Percentiles rank a stretch among this genome's conserved stretches.
Conservation (phyloP, 306 rosid genomes). For the Biancaea sappan region DNA sequence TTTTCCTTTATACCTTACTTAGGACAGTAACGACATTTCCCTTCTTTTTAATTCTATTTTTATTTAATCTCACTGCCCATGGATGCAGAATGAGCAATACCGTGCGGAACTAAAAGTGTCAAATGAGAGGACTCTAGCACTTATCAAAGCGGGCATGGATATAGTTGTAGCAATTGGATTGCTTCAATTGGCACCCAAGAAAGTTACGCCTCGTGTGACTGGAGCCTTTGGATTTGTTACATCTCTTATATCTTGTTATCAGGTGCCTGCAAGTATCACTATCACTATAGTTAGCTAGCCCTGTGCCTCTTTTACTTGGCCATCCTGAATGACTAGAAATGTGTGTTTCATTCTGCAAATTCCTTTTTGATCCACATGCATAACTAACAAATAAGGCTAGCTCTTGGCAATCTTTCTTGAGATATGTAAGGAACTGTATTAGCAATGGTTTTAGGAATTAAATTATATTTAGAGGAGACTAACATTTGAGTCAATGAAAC, state of each 20-base stretch:
- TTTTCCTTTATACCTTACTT: not conserved
- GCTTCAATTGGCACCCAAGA: slow-evolving; percentile 91
- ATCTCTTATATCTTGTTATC: slow-evolving; percentile 86
- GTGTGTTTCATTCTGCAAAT: not conserved
- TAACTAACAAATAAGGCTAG: not conserved
- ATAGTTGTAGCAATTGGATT: slow-evolving; percentile 83
- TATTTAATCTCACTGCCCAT: not conserved
- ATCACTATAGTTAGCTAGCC: not conserved
- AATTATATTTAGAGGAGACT: no score
- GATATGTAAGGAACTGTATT: not conserved
- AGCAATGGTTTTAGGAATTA: not conserved
- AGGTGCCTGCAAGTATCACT: slow-evolving; percentile 49
- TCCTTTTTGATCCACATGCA: not conserved
- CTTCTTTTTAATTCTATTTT: slow-evolving; percentile 8
- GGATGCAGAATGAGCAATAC: slow-evolving; percentile 74
- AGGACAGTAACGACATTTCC: not conserved
- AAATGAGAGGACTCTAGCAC: slow-evolving; percentile 81
- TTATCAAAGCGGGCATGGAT: slow-evolving; percentile 77
- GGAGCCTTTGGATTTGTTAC: slow-evolving; percentile 85
- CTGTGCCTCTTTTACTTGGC: not conserved
- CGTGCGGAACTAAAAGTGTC: slow-evolving; percentile 61
- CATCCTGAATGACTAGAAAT: not conserved
- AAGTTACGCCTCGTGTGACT: slow-evolving; percentile 81
- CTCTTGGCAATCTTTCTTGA: not conserved
- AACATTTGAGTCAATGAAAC: no score